Conservation (phyloP, 139 green algal species). For the Chlorella sp. region DNA sequence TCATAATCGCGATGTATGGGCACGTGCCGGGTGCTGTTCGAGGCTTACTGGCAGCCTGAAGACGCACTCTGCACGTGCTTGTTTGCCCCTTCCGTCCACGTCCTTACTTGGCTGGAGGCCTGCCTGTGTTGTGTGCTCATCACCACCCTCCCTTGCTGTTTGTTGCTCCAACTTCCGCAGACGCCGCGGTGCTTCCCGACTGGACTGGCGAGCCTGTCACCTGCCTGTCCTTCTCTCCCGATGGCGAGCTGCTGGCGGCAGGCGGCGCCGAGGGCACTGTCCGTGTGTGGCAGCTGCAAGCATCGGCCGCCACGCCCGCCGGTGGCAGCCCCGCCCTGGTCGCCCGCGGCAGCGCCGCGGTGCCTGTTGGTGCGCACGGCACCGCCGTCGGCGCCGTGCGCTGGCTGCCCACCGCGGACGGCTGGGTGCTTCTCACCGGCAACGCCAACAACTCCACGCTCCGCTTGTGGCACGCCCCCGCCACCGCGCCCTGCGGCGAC, state of each 20-base stretch:
- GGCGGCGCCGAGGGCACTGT: constrained; percentile 50
- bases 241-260: constrained; percentile 62
- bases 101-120: no score
- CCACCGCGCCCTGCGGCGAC: background rate
- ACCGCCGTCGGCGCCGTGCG: background rate
- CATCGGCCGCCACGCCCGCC: constrained; percentile 7
- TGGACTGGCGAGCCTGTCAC: constrained; percentile 41
- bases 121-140: no score
- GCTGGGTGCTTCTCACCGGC: constrained; percentile 59
- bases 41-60: no score
- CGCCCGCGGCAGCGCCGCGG: constrained; percentile 22
- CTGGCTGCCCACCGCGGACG: constrained; percentile 27
- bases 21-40: no score
- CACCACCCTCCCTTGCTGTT: background rate
- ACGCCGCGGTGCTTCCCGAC: constrained; percentile 1
- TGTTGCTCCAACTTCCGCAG: background rate
- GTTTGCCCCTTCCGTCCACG: no score
- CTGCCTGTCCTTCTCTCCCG: constrained; percentile 53
- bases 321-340: constrained; percentile 28
- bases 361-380: background rate
- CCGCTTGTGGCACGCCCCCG: constrained; percentile 54
- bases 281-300: constrained; percentile 54
- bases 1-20: no score
- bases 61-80: no score
- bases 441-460: constrained; percentile 50